Evolutionary conservation across 495 filamentous ascomycete genomes (phyloP).

Genomic region (Achaetomiella virescens): DNA sequence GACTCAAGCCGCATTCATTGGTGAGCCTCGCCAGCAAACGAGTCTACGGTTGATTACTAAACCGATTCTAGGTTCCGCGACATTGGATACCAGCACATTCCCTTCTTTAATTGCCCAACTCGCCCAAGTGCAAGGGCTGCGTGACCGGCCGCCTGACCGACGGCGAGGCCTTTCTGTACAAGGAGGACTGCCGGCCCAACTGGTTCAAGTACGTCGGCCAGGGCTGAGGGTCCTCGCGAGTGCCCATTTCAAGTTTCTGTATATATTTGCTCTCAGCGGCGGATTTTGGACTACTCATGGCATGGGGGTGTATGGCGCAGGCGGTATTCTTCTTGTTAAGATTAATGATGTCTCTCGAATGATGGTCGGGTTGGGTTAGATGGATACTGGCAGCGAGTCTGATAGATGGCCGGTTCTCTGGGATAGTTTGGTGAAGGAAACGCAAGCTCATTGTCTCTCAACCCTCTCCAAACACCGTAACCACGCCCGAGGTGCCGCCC

Average conservation of each 20-base stretch:
- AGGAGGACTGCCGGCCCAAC: slow-evolving; percentile 91
- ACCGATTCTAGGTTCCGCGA: slow-evolving; percentile 78
- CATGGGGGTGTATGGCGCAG: slow-evolving; percentile 17
- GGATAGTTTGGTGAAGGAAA: too few species aligned
- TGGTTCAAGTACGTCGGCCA: slow-evolving; percentile 95
- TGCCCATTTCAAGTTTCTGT: background rate
- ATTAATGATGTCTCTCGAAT: background rate
- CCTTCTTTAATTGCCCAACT: slow-evolving; percentile 97
- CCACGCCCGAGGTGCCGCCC: slow-evolving; percentile 48
- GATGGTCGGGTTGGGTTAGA: background rate
- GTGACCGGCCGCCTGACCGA: slow-evolving; percentile 78
- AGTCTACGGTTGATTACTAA: slow-evolving; percentile 11
- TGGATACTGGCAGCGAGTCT: background rate
- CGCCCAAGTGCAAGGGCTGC: slow-evolving; percentile 88
- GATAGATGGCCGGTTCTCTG: background rate
- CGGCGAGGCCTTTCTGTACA: slow-evolving; percentile 73
- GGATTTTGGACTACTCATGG: slow-evolving; percentile 13
- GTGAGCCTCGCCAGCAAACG: slow-evolving; percentile 45
- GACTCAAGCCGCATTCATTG: slow-evolving; percentile 90
- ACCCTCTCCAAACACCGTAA: slow-evolving; percentile 47
- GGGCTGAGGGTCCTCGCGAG: slow-evolving; percentile 42
- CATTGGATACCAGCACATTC: slow-evolving; percentile 97
- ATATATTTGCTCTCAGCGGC: background rate
- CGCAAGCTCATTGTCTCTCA: background rate
- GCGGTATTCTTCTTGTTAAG: background rate